Base-by-base conservation (phyloP, 2,329 filamentous ascomycete species). In the Intubia oerlemansii region DNA sequence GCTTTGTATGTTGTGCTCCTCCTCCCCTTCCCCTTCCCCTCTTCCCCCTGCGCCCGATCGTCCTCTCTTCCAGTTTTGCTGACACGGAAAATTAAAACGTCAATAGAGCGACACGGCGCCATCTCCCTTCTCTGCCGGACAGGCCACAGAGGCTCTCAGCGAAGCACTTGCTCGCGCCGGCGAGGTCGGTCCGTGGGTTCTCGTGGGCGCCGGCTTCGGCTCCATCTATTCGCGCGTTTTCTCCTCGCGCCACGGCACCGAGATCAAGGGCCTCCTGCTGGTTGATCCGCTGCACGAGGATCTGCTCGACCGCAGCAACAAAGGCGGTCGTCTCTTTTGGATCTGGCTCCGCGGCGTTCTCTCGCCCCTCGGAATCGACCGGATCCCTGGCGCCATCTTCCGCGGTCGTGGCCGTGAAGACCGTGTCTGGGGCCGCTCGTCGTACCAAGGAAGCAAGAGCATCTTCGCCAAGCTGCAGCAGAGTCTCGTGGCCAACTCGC, bases 391-490 rank as follows among this genome's bases (percentile, higher is more conserved):
- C 1, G 82, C 84, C 7, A 50, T 95, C 5, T 79, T 95, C 56
- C 66, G 67, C 29, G 80, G 82, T 21, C 75, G 82, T 23, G 75
- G 63, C 2, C 70, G 78, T 21, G 68, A 76, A 45, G 85, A 95
- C 47, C 74, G 88, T 8, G 70, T 92, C 9, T 90, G 77, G 49
- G 88, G 88, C 10, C 63, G 68, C 25, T 68, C 71, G 5, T 69
- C 81, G 1, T 75, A 81, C 44, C 80, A 91, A 49, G 62, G 61
- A 15, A 79, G 78, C 35, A 90, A 84, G 47, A 74, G 67, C 46
- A 74, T 93, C 48, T 92, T 90, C 47, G 77, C 82, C 5, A 79
- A 84, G 50, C 59, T 98, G 32, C 88, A 98, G 51, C 88, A 98
- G 54, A 85, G 75, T 38, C 59, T 95, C 1, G 81, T 93, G 18